A percentile compares a stretch with the other conserved stretches of the same genome.
Evolutionary conservation across 768 basidiomycete genomes (phyloP).

Genomic region (Mycena chlorophos): DNA sequence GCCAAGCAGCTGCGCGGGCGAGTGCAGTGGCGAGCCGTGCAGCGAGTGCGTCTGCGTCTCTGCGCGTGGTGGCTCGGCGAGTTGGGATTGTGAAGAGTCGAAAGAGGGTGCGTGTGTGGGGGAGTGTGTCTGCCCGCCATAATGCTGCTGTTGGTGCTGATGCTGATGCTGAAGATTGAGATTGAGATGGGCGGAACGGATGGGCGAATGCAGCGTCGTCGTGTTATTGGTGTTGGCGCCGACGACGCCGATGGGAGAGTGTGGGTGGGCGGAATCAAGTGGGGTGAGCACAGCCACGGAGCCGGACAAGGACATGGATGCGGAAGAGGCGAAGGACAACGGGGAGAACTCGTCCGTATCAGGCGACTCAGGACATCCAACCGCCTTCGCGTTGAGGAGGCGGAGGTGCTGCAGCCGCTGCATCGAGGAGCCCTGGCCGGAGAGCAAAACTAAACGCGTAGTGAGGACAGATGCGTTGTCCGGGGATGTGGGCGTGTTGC

Average conservation of each 20-base stretch:
- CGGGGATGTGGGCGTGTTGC: neutral
- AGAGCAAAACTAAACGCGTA: too few relatives aligned
- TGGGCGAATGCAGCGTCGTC: neutral
- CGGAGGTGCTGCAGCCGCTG: slow-evolving; percentile 9
- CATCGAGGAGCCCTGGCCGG: neutral
- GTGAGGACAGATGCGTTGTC: slow-evolving; percentile 8
- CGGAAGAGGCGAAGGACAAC: slow-evolving; percentile 46
- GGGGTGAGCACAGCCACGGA: slow-evolving; percentile 53
- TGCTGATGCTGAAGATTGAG: neutral
- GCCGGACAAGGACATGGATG: too few relatives aligned
- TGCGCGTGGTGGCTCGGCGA: neutral
- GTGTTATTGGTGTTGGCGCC: neutral
- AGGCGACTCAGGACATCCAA: slow-evolving; percentile 35
- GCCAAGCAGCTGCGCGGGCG: slow-evolving; percentile 1
- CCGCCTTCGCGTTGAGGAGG: slow-evolving; percentile 23
- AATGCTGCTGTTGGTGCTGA: too few relatives aligned
- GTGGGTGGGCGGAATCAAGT: slow-evolving; percentile 49
- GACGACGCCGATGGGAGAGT: slow-evolving; percentile 23
- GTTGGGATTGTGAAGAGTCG: neutral
- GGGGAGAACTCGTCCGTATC: slow-evolving; percentile 46
- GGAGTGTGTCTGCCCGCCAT: neutral
- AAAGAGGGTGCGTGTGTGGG: neutral
- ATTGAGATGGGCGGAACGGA: neutral
- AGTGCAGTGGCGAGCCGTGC: slow-evolving; percentile 22
- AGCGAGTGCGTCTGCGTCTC: slow-evolving; percentile 21